Conservation (phyloP, 164 flowering plant genomes). For the Umbilicus rupestris region DNA sequence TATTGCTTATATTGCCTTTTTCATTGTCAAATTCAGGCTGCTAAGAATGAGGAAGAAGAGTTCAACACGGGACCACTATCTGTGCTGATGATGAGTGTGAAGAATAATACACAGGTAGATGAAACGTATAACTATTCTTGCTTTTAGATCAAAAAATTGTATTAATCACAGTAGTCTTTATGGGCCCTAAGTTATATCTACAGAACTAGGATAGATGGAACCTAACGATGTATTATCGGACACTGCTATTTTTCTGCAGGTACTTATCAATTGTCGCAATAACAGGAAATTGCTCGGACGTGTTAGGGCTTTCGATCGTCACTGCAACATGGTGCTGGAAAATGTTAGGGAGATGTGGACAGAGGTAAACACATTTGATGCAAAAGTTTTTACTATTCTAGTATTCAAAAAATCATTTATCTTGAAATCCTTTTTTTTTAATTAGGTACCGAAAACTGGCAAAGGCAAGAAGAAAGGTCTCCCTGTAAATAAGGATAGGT, state of each 20-base stretch:
- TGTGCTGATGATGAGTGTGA: conserved; percentile 90
- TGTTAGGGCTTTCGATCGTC: conserved; percentile 84
- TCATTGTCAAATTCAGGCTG: conserved; percentile 21
- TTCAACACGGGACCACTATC: conserved; percentile 91
- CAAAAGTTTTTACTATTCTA: too few species aligned
- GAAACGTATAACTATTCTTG: too few species aligned
- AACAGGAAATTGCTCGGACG: conserved; percentile 87
- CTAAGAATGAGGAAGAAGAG: conserved; percentile 79
- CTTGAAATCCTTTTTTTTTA: neutral
- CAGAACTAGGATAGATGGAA: too few species aligned
- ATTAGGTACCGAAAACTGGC: conserved; percentile 83
- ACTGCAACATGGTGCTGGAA: conserved; percentile 92
- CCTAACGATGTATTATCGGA: too few species aligned
- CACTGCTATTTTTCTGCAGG: conserved; percentile 31
- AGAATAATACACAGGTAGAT: conserved; percentile 80
- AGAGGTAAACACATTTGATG: conserved; percentile 37
- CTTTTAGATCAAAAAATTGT: neutral
- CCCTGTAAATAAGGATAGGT: conserved; percentile 87
- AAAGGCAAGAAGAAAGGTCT: conserved; percentile 89
- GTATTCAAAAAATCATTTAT: neutral
- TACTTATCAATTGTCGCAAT: conserved; percentile 78
- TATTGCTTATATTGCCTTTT: neutral
- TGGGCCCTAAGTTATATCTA: too few species aligned
- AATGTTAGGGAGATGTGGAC: conserved; percentile 97
- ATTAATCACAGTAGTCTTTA: neutral